A percentile compares a stretch with the other conserved stretches of the same genome.
phyloP scores from a whole-genome alignment of 164 flowering plant species.

The Stephania yunnanensis region DNA sequence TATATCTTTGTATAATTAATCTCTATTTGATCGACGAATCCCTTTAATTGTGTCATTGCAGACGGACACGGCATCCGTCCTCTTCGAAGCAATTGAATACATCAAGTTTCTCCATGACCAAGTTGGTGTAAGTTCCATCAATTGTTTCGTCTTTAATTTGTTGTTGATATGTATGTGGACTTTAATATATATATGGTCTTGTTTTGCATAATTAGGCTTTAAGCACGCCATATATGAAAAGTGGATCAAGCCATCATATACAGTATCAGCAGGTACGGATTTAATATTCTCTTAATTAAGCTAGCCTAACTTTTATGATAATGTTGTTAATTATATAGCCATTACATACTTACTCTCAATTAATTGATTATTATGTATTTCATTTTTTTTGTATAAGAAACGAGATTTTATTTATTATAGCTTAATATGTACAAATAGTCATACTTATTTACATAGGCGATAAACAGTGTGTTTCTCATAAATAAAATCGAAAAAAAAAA shows the following conservation, averaged over 20 bases:
- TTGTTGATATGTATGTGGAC: not conserved
- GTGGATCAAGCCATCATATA: slow-evolving; percentile 35
- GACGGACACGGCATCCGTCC: slow-evolving; percentile 66
- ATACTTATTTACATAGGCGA: no score
- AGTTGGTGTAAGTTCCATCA: slow-evolving; percentile 50
- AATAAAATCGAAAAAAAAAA: not conserved
- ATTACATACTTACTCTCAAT: not conserved
- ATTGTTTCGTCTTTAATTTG: not conserved
- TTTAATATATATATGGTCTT: not conserved
- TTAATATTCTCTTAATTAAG: not conserved
- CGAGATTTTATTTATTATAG: no score
- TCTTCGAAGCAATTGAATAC: slow-evolving; percentile 72
- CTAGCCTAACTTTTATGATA: not conserved
- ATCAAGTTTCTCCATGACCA: slow-evolving; percentile 83
- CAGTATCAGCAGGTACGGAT: slow-evolving; percentile 44
- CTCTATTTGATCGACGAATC: not conserved
- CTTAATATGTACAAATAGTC: no score
- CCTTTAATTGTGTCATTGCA: slow-evolving; percentile 13
- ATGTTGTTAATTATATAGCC: not conserved
- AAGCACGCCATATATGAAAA: slow-evolving; percentile 69
- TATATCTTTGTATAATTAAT: not conserved
- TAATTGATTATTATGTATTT: not conserved
- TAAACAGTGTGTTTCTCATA: no score
- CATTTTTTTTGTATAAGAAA: no score
- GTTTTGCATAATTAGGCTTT: slow-evolving; percentile 31